These are phyloP conservation scores for Cladophialophora bantiana DNA, from an alignment of 2,329 filamentous ascomycete genomes.

Conservation along the genomic window DNA sequence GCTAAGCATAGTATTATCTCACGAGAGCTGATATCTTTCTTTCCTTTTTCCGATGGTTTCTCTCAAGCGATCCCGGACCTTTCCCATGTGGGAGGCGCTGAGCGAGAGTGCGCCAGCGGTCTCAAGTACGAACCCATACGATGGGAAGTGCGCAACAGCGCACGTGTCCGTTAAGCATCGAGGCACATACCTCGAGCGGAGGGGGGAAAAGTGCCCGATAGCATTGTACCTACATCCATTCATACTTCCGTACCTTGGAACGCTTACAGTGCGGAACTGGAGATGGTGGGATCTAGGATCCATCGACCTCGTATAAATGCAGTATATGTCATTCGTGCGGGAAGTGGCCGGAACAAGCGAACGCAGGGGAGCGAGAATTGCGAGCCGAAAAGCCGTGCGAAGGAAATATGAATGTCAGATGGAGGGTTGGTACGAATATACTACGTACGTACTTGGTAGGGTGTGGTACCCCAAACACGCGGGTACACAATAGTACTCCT, in stretches of 20 bases:
- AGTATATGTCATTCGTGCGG: slow-evolving; percentile 6
- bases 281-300: not conserved
- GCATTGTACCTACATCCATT: not conserved
- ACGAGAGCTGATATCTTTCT: not conserved
- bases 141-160: not conserved
- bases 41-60: not conserved
- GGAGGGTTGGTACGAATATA: too few species aligned
- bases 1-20: not conserved
- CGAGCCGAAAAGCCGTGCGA: slow-evolving; percentile 2
- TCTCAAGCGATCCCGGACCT: not conserved
- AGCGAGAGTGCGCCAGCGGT: not conserved
- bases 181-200: not conserved
- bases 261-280: not conserved
- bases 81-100: not conserved
- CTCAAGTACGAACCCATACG: not conserved
- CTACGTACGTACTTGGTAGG: too few species aligned
- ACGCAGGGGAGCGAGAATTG: not conserved
- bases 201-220: not conserved
- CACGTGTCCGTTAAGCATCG: not conserved
- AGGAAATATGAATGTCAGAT: not conserved
- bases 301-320: not conserved
- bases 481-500: too few species aligned
- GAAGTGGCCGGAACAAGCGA: slow-evolving; percentile 7
- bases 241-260: not conserved
- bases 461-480: too few species aligned